Evolutionary conservation across 2,329 filamentous ascomycete species (phyloP), one percentile per base, ranked within the genome.

Genomic region (Alternaria alternata): DNA sequence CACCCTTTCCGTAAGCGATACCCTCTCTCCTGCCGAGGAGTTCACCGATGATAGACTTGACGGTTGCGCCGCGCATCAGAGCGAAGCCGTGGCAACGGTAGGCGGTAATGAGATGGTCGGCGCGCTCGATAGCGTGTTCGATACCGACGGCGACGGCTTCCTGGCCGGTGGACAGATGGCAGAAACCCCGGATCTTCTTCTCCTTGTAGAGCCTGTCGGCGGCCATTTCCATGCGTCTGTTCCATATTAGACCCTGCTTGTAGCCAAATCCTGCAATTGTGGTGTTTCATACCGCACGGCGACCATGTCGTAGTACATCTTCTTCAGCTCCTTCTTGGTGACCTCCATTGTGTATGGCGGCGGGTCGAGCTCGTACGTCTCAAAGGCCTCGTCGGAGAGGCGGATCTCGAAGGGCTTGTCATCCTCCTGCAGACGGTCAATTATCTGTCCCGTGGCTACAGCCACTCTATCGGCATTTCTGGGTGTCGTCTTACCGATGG

Each of bases 101-200:
- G 76, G 95, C 91, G 66, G 95, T 99, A 82, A 99, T 99, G 70
- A 99, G 81, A 79, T 97, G 93, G 85, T 99, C 95, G 71, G 90
- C 83, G 82, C 92, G 93, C 75, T 89, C 92, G 78, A 99, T 91
- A 69, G 94, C 94, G 81, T 97, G 92, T 85, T 99, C 95, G 77
- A 99, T 98, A 79, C 95, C 95, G 73, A 94, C 90, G 61, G 95
- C 93, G 69, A 99, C 95, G 68, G 95, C 95, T 87, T 99, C 95
- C 84, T 99, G 95, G 66, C 95, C 95, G 61, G 91, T 96, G 61
- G 95, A 98, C 82, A 99, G 84, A 85, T 99, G 95, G 85, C 95
- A 99, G 91, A 99, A 99, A 84, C 95, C 95, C 75, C 95, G 92
- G 75, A 99, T 98, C 88, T 99, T 98, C 91, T 99, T 99, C 87